Evolutionary conservation across 192 early-diverging fungal genomes (phyloP), one percentile per base, ranked within the genome.

Genomic region (Entomortierella lignicola): DNA sequence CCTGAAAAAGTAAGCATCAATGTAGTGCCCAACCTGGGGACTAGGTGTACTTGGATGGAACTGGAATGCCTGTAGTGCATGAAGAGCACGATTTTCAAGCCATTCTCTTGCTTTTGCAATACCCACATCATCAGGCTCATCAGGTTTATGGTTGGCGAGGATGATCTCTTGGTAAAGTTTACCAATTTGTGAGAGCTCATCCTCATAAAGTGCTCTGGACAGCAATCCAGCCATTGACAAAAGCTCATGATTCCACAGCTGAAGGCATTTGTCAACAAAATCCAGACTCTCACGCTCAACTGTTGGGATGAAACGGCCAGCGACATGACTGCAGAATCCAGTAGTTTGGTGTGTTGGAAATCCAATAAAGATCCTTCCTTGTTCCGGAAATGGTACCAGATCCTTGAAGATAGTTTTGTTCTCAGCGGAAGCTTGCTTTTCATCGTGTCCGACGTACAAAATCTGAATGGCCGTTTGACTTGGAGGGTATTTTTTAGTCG

Each of bases 261-360:
- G 86, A 2, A 97, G 83, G 17, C 85, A 85, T 18, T 88, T 89
- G 79, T 96, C 95, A 7, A 93, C 94, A 86, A 97, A 96, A 58
- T 97, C 96, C 31, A 97, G 88, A 15, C 84, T 87, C 72, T 97
- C 96, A 52, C 96, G 89, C 62, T 97, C 95, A 4, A 97, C 96
- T 8, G 96, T 97, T 0, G 95, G 96, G 63, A 97, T 97, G 29
- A 97, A 85, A 42, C 93, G 89, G 12, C 89, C 93, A 12, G 92
- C 92, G 34, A 96, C 71, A 58, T 95, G 94, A 29, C 89, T 87
- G 25, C 85, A 86, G 69, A 89, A 93, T 21, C 96, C 95, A 1
- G 95, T 96, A 0, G 96, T 97, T 69, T 97, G 96, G 57, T 94
- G 91, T 4, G 96, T 97, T 0, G 94, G 94, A 63, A 96, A 94